Percentiles rank a stretch among this genome's conserved stretches.
phyloP scores from a whole-genome alignment of 2,329 filamentous ascomycete genomes.

The Paraphaeosphaeria sporulosa region DNA sequence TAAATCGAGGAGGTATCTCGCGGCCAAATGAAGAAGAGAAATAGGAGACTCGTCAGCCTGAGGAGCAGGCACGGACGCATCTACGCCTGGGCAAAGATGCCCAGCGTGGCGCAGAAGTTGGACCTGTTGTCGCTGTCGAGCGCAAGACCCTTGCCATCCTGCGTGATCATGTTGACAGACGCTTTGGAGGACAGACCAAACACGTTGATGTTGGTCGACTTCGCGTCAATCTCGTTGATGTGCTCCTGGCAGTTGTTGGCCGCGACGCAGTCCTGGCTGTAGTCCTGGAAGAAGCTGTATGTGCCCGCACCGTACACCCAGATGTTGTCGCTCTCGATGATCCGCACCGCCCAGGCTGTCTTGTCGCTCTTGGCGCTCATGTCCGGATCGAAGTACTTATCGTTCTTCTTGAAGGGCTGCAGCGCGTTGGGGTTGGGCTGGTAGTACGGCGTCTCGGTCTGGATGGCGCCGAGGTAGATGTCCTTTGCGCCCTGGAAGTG shows the following conservation, averaged over 20 bases:
- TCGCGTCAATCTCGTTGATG: slow-evolving; percentile 55
- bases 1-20: slow-evolving; percentile 16
- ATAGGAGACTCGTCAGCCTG: not conserved
- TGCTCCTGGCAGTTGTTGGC: slow-evolving; percentile 60
- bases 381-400: slow-evolving; percentile 53
- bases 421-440: slow-evolving; percentile 70
- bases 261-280: slow-evolving; percentile 58
- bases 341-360: slow-evolving; percentile 57
- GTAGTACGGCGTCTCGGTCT: slow-evolving; percentile 76
- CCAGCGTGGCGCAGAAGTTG: slow-evolving; percentile 59
- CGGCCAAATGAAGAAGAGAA: not conserved
- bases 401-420: slow-evolving; percentile 62
- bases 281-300: slow-evolving; percentile 67
- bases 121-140: slow-evolving; percentile 56
- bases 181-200: slow-evolving; percentile 60
- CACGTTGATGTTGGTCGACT: slow-evolving; percentile 53
- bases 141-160: slow-evolving; percentile 44
- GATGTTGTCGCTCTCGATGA: slow-evolving; percentile 51
- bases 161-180: slow-evolving; percentile 58
- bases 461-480: slow-evolving; percentile 69
- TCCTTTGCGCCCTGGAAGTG: slow-evolving; percentile 68
- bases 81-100: slow-evolving; percentile 44
- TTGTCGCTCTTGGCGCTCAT: slow-evolving; percentile 47
- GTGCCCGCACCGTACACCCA: slow-evolving; percentile 60
- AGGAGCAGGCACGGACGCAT: not conserved